Conservation (phyloP, 805 yeast genomes). For the Priceomyces castillae region DNA sequence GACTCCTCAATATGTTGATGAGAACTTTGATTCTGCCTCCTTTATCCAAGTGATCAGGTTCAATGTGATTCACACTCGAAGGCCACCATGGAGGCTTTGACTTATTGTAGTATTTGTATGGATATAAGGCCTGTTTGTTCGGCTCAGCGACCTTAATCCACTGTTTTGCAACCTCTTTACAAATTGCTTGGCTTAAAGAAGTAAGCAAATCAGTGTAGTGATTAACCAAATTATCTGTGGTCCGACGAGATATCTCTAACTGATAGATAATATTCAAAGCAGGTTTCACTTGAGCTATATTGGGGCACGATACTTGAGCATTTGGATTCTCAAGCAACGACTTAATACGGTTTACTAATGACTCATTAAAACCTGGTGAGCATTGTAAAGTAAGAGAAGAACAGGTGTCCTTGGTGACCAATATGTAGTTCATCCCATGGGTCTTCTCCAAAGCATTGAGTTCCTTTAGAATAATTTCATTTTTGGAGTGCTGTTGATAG, state of each 20-base stretch:
- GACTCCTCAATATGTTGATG: constrained; percentile 33
- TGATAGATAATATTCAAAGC: constrained; percentile 6
- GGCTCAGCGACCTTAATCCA: constrained; percentile 72
- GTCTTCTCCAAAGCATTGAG: not conserved
- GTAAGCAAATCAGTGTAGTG: constrained; percentile 19
- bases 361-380: constrained; percentile 4
- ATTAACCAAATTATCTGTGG: constrained; percentile 6
- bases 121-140: constrained; percentile 57
- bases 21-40: constrained; percentile 53
- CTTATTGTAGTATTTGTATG: constrained; percentile 53
- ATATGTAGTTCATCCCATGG: not conserved
- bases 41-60: constrained; percentile 72
- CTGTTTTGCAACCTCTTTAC: constrained; percentile 60
- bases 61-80: constrained; percentile 50
- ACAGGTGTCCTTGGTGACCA: not conserved
- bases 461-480: not conserved
- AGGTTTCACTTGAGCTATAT: constrained; percentile 11
- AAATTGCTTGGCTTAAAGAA: constrained; percentile 28
- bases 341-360: constrained; percentile 1
- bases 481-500: not conserved
- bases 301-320: not conserved
- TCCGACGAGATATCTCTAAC: constrained; percentile 2
- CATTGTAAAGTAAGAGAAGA: not conserved
- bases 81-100: constrained; percentile 78
- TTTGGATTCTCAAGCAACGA: constrained; percentile 4